Evolutionary conservation across 179 eudicot genomes (phyloP), one percentile per base, ranked within the genome.

Genomic region (Beta lomatogona): DNA sequence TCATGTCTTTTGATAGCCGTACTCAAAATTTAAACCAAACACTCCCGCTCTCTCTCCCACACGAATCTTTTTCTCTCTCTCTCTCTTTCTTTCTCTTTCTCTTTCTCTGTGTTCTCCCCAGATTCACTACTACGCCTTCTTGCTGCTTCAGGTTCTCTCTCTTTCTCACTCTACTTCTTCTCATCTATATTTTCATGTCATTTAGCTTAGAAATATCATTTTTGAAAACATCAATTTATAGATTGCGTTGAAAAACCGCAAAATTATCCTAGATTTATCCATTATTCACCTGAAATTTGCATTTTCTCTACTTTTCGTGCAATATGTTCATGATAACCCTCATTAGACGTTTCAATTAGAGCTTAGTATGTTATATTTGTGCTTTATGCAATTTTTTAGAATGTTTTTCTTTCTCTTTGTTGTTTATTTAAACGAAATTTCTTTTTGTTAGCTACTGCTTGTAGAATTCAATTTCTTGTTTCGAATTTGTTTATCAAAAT

Each of bases 11-110:
- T 70, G 14, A 54, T 53, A 28, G 46, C 45, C 45, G 19, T 5
- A 73, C 77, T 73, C 77, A 73, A 73, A 73, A 73, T 73, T 73
- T 16, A 54, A 73, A 73, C 21, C 61, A 25, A 54, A 54, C 63
- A 2, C 63, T 73, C 77, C 77, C 77, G 77, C 77, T 73, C 77
- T 53, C 45, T 48, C 53, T 28, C 31, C 31, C 31, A 28, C 31
- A 28, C 31, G 31, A 28, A 28, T 28, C 31, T 28, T 2, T 28
- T 55, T 46, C 55, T 71, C 15, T 9, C 21, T 46, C 55, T 2
- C 57, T 71, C 12, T 53, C 4, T 52, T 5, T 52, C 45, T 14
- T 13, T 53, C 77, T 31, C 45, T 21, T 9, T 53, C 41, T 1
- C 13, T 18, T 3, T 19, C 13, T 71, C 2, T 14, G 21, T 46